These are phyloP conservation scores for Clitoria ternatea DNA, from an alignment of 306 rosid genomes.

Conservation along the genomic window DNA sequence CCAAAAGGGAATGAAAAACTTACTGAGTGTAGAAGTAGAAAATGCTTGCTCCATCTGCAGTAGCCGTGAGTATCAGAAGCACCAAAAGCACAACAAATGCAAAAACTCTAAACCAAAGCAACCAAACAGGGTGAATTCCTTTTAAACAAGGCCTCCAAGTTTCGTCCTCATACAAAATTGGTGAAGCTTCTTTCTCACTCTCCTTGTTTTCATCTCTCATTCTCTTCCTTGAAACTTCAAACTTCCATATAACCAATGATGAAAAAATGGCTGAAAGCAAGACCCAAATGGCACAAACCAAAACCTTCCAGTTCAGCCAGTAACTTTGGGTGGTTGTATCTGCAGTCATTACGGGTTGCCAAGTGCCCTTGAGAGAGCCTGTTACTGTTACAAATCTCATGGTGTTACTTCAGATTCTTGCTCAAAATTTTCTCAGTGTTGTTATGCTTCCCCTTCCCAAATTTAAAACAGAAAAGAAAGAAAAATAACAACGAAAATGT, in stretches of 20 bases:
- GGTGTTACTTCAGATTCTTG: constrained; percentile 27
- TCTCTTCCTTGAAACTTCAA: constrained; percentile 40
- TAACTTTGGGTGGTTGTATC: constrained; percentile 70
- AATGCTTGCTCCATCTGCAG: constrained; percentile 64
- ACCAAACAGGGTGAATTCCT: constrained; percentile 90
- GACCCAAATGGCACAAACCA: constrained; percentile 64
- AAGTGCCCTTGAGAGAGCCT: constrained; percentile 55
- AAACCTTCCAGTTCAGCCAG: constrained; percentile 91
- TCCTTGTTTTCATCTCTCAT: constrained; percentile 24
- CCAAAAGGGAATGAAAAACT: constrained; percentile 26
- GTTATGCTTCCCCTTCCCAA: constrained; percentile 12
- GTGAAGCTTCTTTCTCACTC: constrained; percentile 35
- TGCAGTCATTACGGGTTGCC: constrained; percentile 72
- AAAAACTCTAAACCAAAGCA: constrained; percentile 67
- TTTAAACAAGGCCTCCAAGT: constrained; percentile 92
- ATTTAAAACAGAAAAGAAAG: neutral
- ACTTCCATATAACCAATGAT: constrained; percentile 46
- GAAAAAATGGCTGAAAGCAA: constrained; percentile 46
- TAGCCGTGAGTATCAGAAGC: constrained; percentile 61
- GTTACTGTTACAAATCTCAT: constrained; percentile 69
- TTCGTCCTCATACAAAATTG: constrained; percentile 74
- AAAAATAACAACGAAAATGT: constrained; percentile 14
- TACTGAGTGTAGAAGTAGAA: constrained; percentile 87
- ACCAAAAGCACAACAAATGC: constrained; percentile 76
- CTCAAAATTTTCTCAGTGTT: neutral